phyloP scores from a whole-genome alignment of 1,284 basidiomycete species.

The Cryptococcus jaspeensis region DNA sequence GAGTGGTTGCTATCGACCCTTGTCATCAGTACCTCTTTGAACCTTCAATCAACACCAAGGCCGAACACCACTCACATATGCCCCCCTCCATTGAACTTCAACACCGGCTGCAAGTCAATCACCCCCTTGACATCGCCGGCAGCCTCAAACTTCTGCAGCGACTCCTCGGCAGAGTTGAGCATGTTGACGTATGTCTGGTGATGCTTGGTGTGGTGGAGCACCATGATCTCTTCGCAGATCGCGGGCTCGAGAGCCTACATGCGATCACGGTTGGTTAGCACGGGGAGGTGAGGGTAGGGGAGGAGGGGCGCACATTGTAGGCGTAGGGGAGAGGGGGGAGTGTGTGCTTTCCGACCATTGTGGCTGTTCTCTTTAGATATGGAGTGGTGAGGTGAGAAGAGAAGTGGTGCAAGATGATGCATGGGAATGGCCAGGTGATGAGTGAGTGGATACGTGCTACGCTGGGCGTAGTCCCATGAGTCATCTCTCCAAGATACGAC shows the following conservation, averaged over 20 bases:
- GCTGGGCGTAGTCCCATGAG: too few species aligned
- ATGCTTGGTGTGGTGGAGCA: constrained; percentile 92
- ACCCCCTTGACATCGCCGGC: constrained; percentile 67
- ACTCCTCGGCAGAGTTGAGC: constrained; percentile 85
- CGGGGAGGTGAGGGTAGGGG: too few species aligned
- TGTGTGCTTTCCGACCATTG: too few species aligned
- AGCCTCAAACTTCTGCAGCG: constrained; percentile 62
- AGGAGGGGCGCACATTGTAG: constrained; percentile 65
- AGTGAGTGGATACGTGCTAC: too few species aligned
- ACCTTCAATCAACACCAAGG: too few species aligned
- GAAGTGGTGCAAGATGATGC: too few species aligned
- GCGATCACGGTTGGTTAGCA: too few species aligned
- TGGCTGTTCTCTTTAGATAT: too few species aligned
- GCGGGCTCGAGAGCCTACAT: constrained; percentile 59
- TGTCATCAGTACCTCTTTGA: too few species aligned
- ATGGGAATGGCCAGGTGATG: too few species aligned
- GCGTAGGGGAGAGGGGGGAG: constrained; percentile 86
- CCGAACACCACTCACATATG: constrained; percentile 50
- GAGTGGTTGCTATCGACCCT: constrained; percentile 50
- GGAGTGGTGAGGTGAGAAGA: too few species aligned
- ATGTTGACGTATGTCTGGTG: constrained; percentile 91
- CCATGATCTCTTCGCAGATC: constrained; percentile 75
- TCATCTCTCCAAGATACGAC: too few species aligned
- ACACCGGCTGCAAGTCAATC: constrained; percentile 79
- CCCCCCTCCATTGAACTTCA: constrained; percentile 92